phyloP scores from a whole-genome alignment of 305 asterid genomes.

The Fraxinus xanthoxyloides region DNA sequence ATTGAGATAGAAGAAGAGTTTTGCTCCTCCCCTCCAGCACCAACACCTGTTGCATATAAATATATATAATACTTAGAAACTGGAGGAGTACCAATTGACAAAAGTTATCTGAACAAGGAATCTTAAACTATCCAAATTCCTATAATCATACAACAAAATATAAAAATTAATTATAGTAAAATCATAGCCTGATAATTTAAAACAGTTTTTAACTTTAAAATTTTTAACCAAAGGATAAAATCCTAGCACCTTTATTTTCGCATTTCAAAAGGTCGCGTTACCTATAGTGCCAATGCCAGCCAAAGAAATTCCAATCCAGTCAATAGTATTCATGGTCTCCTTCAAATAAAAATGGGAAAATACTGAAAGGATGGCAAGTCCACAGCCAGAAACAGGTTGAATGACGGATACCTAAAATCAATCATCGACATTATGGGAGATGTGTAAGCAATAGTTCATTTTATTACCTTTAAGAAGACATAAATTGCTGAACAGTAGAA shows the following conservation, averaged over 20 bases:
- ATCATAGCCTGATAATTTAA: neutral
- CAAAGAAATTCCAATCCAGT: constrained; percentile 90
- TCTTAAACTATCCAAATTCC: neutral
- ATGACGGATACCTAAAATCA: constrained; percentile 75
- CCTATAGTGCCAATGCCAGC: constrained; percentile 99
- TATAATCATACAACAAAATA: neutral
- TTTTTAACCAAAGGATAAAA: neutral
- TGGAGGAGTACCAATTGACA: neutral
- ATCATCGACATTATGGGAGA: constrained; percentile 5
- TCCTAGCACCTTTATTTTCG: neutral
- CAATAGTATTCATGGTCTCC: constrained; percentile 92
- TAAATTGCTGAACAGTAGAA: neutral
- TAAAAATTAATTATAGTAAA: neutral
- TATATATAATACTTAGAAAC: constrained; percentile 1
- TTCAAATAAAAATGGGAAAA: constrained; percentile 94
- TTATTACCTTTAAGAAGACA: neutral
- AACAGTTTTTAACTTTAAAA: neutral
- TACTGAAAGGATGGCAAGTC: constrained; percentile 92
- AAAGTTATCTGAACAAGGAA: neutral
- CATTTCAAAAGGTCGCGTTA: constrained; percentile 42
- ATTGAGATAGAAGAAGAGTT: constrained; percentile 54
- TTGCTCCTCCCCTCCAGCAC: constrained; percentile 99
- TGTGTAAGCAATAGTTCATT: neutral
- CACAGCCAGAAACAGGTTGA: constrained; percentile 99
- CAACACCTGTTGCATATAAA: constrained; percentile 63